A percentile compares a stretch with the other conserved stretches of the same genome.
phyloP scores from a whole-genome alignment of 441 rosid species.

The Pelargonium cotyledonis region DNA sequence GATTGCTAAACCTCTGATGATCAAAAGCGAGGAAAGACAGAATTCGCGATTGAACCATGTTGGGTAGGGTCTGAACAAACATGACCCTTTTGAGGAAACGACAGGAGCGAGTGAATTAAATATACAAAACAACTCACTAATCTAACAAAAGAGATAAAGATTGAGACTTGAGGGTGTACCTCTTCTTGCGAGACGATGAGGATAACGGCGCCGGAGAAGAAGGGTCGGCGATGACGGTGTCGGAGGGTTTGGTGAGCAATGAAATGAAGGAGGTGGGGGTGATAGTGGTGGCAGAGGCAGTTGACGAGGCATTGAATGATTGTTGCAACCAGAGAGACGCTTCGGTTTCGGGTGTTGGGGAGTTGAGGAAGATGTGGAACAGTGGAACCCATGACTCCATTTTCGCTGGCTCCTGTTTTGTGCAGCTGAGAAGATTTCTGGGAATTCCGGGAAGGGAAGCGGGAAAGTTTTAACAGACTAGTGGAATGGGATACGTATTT shows the following conservation, averaged over 20 bases:
- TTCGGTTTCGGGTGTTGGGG: constrained; percentile 56
- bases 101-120: constrained; percentile 17
- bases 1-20: constrained; percentile 37
- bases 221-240: constrained; percentile 22
- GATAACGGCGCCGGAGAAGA: constrained; percentile 19
- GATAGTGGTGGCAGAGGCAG: constrained; percentile 26
- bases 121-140: neutral
- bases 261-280: constrained; percentile 57
- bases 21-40: constrained; percentile 52
- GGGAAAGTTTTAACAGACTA: neutral
- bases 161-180: constrained; percentile 24
- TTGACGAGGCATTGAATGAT: constrained; percentile 35
- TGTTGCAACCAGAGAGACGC: constrained; percentile 64
- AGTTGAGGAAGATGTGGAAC: constrained; percentile 48
- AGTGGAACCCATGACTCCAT: constrained; percentile 73
- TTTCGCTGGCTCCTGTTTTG: neutral
- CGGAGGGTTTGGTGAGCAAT: constrained; percentile 36
- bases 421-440: neutral
- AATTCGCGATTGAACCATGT: constrained; percentile 56
- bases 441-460: neutral
- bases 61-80: constrained; percentile 59
- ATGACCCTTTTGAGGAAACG: constrained; percentile 39
- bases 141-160: neutral
- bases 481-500: too few species aligned
- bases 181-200: constrained; percentile 18